Conservation (phyloP, 805 yeast species). For the Kuraishia hungarica region DNA sequence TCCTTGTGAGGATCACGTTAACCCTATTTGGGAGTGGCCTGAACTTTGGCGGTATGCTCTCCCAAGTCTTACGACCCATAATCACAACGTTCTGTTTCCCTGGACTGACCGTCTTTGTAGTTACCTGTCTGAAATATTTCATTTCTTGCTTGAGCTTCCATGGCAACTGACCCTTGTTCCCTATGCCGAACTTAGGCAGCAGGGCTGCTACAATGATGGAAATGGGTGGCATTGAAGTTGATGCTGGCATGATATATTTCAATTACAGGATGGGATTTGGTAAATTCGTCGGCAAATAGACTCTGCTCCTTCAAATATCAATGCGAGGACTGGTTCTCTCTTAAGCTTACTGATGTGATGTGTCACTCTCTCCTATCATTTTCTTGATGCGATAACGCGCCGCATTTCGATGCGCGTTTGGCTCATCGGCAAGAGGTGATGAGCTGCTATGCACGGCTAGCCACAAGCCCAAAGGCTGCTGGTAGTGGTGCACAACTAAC, state of each 20-base stretch:
- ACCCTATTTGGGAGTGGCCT: constrained; percentile 72
- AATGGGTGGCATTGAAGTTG: constrained; percentile 14
- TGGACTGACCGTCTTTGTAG: constrained; percentile 33
- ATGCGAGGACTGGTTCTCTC: too few species aligned
- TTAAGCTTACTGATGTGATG: neutral
- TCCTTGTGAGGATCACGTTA: constrained; percentile 68
- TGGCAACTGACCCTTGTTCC: constrained; percentile 72
- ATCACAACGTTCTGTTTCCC: constrained; percentile 61
- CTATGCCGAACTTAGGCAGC: constrained; percentile 76
- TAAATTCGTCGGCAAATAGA: too few species aligned
- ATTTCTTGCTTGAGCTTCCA: constrained; percentile 84
- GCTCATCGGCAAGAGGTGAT: neutral
- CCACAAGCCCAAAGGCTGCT: neutral
- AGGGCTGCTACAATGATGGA: constrained; percentile 82
- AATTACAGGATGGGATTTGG: too few species aligned
- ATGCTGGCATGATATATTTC: neutral
- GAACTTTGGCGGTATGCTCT: constrained; percentile 77
- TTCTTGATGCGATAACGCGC: neutral
- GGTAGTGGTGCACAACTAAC: neutral
- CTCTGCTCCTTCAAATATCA: too few species aligned
- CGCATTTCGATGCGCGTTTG: neutral
- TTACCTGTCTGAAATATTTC: constrained; percentile 73
- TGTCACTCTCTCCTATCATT: neutral
- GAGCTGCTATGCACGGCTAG: neutral
- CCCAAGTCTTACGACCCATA: constrained; percentile 97